These are phyloP conservation scores for Rhizoclosmatium globosum DNA, from an alignment of 192 early-diverging fungal genomes.

Conservation along the genomic window DNA sequence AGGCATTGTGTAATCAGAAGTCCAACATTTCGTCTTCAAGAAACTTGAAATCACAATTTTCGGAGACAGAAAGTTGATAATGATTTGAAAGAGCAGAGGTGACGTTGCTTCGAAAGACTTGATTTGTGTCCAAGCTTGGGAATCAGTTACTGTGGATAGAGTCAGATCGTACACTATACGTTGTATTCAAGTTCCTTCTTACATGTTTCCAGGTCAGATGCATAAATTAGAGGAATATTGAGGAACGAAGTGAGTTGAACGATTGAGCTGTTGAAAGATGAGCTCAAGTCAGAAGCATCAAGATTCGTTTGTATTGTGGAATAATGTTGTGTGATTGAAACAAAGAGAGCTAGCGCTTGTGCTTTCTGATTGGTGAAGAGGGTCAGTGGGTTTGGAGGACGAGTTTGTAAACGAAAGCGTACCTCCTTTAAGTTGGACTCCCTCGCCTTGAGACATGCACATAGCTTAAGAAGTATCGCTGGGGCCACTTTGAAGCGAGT, in stretches of 20 bases:
- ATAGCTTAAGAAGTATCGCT: neutral
- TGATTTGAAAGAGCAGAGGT: neutral
- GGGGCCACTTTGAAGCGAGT: too few species aligned
- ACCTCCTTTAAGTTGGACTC: too few species aligned
- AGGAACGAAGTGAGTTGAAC: neutral
- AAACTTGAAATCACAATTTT: neutral
- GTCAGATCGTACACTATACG: neutral
- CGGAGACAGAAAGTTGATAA: neutral
- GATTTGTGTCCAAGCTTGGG: neutral
- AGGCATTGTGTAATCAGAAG: neutral
- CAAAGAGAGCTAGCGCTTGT: too few species aligned
- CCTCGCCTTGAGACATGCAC: neutral
- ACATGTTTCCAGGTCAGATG: neutral
- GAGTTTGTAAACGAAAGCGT: too few species aligned
- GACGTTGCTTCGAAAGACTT: neutral
- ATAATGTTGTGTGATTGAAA: too few species aligned
- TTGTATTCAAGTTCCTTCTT: neutral
- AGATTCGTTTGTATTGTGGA: too few species aligned
- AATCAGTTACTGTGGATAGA: slow-evolving; percentile 3
- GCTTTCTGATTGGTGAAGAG: too few species aligned
- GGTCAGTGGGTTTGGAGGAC: too few species aligned
- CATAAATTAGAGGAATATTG: neutral
- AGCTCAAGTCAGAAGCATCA: too few species aligned
- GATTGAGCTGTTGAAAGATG: neutral
- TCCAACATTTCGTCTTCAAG: neutral